Base-by-base conservation (phyloP, 257 asterid genomes). In the Cordia subcordata region DNA sequence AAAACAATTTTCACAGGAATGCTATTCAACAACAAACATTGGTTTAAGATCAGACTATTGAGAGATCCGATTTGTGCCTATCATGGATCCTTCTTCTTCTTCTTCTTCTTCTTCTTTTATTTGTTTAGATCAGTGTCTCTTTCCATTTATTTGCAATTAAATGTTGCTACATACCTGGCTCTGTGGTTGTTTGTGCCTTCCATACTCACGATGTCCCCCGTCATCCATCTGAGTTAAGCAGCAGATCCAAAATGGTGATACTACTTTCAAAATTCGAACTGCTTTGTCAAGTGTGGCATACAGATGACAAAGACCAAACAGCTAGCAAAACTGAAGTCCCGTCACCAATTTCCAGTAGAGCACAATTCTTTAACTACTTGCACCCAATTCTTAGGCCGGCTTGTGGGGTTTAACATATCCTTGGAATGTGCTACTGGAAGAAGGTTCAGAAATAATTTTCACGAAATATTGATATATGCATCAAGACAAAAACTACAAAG, bases 151-250 rank as follows among this genome's bases (percentile, higher is more conserved):
- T 27, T 42, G 35, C 46, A 52, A 32, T 16, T 60, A 49, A 47
- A 57, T 60, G 56, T 53, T 66, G 46, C 22, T 13, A 44, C 33
- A 50, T 77, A 86, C 98, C 94, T 85, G 96, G 49, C 95, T 81
- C 82, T 81, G 96, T 50, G 94, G 88, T 58, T 79, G 82, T 78
- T 90, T 90, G 42, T 81, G 87, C 71, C 96, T 82, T 53, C 96
- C 96, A 70, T 87, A 85, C 68, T 87, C 98, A 40, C 89, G 86
- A 73, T 84, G 90, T 62, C 87, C 90, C 38, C 78, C 71, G 64
- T 87, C 95, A 64, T 90, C 96, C 96, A 87, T 87, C 69, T 20
- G 57, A 55, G 63, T 68, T 56, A 61, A 58, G 60, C 56, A 38
- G 65, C 35, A 32, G 78, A 35, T n/a, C 44, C 9, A 38, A 47